Evolutionary conservation across 1,284 basidiomycete genomes (phyloP).

Genomic region (Cutaneotrichosporon sp.): DNA sequence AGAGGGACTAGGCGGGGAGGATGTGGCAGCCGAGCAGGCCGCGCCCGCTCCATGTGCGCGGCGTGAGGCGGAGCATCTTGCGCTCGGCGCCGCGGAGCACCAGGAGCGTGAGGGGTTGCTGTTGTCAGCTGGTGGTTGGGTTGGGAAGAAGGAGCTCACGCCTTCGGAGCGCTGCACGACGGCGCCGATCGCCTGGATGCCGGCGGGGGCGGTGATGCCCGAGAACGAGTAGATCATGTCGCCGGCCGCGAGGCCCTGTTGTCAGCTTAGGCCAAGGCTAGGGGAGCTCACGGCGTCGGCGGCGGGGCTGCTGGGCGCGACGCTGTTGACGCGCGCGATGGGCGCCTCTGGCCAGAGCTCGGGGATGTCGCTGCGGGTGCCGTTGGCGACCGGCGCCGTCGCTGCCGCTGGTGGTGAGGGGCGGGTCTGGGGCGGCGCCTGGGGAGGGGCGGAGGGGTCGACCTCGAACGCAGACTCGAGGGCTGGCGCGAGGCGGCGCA

Average conservation of each 20-base stretch:
- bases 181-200: slow-evolving; percentile 66
- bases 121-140: slow-evolving; percentile 24
- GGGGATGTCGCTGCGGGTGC: slow-evolving; percentile 16
- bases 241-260: slow-evolving; percentile 67
- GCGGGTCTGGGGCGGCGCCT: neutral
- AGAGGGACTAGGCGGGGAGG: slow-evolving; percentile 55
- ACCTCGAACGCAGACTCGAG: slow-evolving; percentile 61
- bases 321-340: slow-evolving; percentile 75
- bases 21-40: slow-evolving; percentile 84
- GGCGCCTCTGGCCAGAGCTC: slow-evolving; percentile 35
- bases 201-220: slow-evolving; percentile 57
- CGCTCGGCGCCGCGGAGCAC: slow-evolving; percentile 54
- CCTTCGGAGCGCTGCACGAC: slow-evolving; percentile 73
- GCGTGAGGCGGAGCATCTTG: slow-evolving; percentile 59
- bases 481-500: slow-evolving; percentile 65
- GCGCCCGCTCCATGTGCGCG: slow-evolving; percentile 69
- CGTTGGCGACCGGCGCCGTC: no score
- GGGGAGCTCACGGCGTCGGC: slow-evolving; percentile 69
- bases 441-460: neutral
- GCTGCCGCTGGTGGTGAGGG: neutral
- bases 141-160: slow-evolving; percentile 58
- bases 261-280: slow-evolving; percentile 13
- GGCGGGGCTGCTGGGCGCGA: slow-evolving; percentile 75
- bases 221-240: slow-evolving; percentile 77
- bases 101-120: slow-evolving; percentile 58